Percentiles rank a stretch among this genome's conserved stretches.
Evolutionary conservation across 345 rosid species (phyloP).

Genomic region (Chamaenerion angustifolium): DNA sequence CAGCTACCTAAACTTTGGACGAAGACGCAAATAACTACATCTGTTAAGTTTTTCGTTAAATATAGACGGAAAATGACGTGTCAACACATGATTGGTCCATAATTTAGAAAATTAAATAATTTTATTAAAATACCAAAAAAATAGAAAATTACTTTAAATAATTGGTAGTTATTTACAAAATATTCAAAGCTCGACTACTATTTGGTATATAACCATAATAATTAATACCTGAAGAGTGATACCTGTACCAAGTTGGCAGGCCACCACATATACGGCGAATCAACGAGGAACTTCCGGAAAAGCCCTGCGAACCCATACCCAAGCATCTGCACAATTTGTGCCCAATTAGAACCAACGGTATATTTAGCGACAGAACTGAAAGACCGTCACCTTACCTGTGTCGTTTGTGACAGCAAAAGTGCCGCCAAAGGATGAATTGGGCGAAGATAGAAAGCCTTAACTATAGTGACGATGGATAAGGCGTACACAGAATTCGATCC

Average conservation of each 20-base stretch:
- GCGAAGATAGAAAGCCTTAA: constrained; percentile 61
- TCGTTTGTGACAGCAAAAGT: neutral
- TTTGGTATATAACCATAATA: no score
- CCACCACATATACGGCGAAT: constrained; percentile 42
- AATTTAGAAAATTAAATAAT: no score
- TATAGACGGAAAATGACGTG: no score
- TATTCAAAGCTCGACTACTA: no score
- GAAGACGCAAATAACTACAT: no score
- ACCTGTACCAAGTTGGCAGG: constrained; percentile 38
- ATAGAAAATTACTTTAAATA: no score
- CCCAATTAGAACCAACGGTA: neutral
- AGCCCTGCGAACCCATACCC: constrained; percentile 35
- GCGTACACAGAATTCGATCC: constrained; percentile 88
- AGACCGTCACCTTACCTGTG: neutral
- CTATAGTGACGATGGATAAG: constrained; percentile 77
- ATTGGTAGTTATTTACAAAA: no score
- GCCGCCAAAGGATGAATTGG: neutral
- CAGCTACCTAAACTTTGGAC: no score
- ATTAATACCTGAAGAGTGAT: constrained; percentile 37
- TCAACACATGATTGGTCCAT: no score
- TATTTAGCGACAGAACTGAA: neutral
- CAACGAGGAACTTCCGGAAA: constrained; percentile 29
- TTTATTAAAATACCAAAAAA: no score
- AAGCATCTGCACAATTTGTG: constrained; percentile 14
- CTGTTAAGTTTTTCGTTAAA: no score